Conservation (phyloP, 345 rosid genomes). For the Camelina laxa region DNA sequence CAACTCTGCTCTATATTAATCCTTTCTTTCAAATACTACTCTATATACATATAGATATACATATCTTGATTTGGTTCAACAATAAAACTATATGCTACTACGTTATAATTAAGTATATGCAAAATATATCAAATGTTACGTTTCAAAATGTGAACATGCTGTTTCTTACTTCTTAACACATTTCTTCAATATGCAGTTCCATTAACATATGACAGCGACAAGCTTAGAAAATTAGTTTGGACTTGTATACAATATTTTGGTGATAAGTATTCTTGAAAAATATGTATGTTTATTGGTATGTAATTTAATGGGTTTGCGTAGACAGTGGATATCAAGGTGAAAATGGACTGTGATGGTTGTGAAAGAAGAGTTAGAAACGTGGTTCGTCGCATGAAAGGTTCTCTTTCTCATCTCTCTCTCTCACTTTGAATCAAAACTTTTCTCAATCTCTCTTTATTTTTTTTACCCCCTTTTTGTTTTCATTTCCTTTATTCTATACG, state of each 20-base stretch:
- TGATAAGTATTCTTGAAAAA: not conserved
- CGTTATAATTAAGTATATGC: not conserved
- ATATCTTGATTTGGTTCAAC: not conserved
- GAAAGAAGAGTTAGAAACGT: conserved; percentile 85
- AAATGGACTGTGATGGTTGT: conserved; percentile 98
- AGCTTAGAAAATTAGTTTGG: not conserved
- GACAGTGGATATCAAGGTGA: conserved; percentile 97
- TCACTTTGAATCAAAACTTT: conserved; percentile 40
- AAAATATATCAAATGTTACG: conserved; percentile 5
- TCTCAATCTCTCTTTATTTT: conserved; percentile 11
- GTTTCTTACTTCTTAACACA: not conserved
- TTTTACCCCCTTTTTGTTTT: conserved; percentile 28
- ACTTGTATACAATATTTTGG: not conserved
- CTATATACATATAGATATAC: no score
- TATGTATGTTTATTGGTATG: conserved; percentile 12
- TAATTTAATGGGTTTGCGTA: conserved; percentile 37
- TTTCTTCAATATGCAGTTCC: not conserved
- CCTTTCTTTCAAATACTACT: not conserved
- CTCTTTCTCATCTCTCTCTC: conserved; percentile 20
- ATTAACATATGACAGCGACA: not conserved
- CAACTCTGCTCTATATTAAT: not conserved
- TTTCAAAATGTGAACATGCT: conserved; percentile 9
- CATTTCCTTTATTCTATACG: conserved; percentile 33
- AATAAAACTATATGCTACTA: not conserved
- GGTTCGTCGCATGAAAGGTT: conserved; percentile 81